Percentiles rank a stretch among this genome's conserved stretches.
These are phyloP conservation scores for Starmerella gropengiesseri DNA, from an alignment of 805 yeast species.

Conservation along the genomic window DNA sequence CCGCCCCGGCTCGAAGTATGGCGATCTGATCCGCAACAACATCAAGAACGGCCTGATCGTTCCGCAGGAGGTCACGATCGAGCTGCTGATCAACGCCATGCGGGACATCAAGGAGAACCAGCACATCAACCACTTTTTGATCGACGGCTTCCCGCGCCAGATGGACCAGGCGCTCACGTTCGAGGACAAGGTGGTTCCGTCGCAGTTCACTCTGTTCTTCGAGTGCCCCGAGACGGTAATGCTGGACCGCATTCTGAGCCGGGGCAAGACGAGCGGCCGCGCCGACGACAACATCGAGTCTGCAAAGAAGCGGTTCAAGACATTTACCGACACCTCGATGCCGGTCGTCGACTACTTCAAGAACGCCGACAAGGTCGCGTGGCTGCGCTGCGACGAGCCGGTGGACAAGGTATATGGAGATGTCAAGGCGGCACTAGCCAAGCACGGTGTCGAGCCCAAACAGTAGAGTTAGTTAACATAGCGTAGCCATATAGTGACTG, in stretches of 20 bases:
- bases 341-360: conserved; percentile 84
- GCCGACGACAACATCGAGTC: conserved; percentile 86
- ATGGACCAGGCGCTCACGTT: conserved; percentile 97
- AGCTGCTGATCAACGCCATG: conserved; percentile 72
- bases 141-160: conserved; percentile 95
- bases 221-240: conserved; percentile 68
- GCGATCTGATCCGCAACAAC: conserved; percentile 70
- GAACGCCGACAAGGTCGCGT: conserved; percentile 61
- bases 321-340: conserved; percentile 79
- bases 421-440: conserved; percentile 56
- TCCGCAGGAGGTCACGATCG: conserved; percentile 84
- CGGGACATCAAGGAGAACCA: conserved; percentile 37
- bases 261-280: conserved; percentile 94
- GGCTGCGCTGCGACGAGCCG: conserved; percentile 65
- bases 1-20: conserved; percentile 71
- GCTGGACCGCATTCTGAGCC: conserved; percentile 71
- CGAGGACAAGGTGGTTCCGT: conserved; percentile 50
- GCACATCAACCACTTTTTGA: conserved; percentile 49
- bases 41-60: conserved; percentile 85
- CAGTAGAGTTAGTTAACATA: too few species aligned
- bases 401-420: conserved; percentile 65
- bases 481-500: too few species aligned
- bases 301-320: conserved; percentile 76
- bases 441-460: conserved; percentile 22
- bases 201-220: conserved; percentile 34